Evolutionary conservation across 768 basidiomycete genomes (phyloP).

Genomic region (Cantharellus anzutake): DNA sequence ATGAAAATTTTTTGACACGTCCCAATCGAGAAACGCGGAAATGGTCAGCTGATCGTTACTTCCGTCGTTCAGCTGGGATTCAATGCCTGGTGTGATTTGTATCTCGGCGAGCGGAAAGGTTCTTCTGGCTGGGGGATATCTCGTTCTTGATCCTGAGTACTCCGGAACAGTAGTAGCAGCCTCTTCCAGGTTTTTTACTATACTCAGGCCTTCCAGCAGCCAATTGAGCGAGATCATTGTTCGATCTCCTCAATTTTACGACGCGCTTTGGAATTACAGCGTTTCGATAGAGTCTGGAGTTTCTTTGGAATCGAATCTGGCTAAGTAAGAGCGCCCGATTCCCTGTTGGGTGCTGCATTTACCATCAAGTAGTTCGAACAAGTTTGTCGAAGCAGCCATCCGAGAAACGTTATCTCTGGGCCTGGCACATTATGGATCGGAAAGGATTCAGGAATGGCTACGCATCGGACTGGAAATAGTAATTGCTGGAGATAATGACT

Average conservation of each 20-base stretch:
- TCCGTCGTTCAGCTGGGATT: no score
- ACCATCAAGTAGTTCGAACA: conserved; percentile 32
- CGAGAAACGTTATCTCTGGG: conserved; percentile 54
- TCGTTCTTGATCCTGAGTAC: conserved; percentile 77
- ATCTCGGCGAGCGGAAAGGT: conserved; percentile 93
- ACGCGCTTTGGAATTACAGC: conserved; percentile 57
- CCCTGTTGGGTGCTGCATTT: background rate
- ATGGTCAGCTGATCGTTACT: background rate
- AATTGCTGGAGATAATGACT: conserved; percentile 90
- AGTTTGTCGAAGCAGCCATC: conserved; percentile 84
- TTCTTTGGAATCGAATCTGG: conserved; percentile 9
- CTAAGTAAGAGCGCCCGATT: background rate
- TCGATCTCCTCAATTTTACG: conserved; percentile 78
- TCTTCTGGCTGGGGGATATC: conserved; percentile 87
- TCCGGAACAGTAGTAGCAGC: conserved; percentile 82
- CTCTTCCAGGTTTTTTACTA: conserved; percentile 84
- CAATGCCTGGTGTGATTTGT: background rate
- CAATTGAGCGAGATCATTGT: conserved; percentile 33
- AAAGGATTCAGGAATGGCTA: conserved; percentile 26
- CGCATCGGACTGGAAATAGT: conserved; percentile 48
- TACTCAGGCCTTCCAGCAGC: conserved; percentile 19
- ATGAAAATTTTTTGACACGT: background rate
- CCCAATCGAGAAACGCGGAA: background rate
- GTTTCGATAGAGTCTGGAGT: conserved; percentile 17
- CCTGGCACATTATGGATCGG: conserved; percentile 32